Evolutionary conservation across 345 rosid species (phyloP), one percentile per base, ranked within the genome.

Genomic region (Triadica sebifera): DNA sequence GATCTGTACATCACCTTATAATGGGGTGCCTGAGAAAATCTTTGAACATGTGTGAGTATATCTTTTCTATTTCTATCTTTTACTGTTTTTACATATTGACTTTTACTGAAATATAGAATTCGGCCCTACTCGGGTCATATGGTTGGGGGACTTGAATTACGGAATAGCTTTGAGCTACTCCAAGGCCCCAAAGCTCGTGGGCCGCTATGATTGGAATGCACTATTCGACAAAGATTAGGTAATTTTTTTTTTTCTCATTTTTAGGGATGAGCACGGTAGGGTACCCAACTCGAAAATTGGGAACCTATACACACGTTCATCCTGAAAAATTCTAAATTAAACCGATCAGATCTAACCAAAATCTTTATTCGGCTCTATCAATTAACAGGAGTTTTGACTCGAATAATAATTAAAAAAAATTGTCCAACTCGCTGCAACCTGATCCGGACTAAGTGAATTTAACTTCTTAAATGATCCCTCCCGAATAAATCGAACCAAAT

Each of bases 71-170:
- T 20, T 17, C 34, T 46, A 2, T 16, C 15, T 72, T 55, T 57
- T 46, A 49, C 2, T 47, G 43, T 63, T 9, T 15, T 59, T 43
- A 11, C 53, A 47, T 12, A 20, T 37, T 24, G 25, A n/a, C 61
- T 53, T 13, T 13, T 4, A 12, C 51, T 73, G 6, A 66, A 51
- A n/a, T 74, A 64, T 20, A 4, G 41, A 4, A 46, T 75, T 51
- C 55, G 65, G 53, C 39, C 61, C 34, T 75, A 94, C 97, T 64
- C 95, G 97, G 70, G 83, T 88, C 56, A 86, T 94, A 41, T 94
- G 98, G 98, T 80, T 94, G 0, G 98, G 98, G 57, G 98, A 94
- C 78, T 82, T 94, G 85, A 94, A 94, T 79, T 94, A 94, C 78
- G 88, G 97, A 75, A 94, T 94, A 75, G 90, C 95, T 72, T 79